Base-by-base conservation (phyloP, 495 filamentous ascomycete species). In the Xylaria nigripes region DNA sequence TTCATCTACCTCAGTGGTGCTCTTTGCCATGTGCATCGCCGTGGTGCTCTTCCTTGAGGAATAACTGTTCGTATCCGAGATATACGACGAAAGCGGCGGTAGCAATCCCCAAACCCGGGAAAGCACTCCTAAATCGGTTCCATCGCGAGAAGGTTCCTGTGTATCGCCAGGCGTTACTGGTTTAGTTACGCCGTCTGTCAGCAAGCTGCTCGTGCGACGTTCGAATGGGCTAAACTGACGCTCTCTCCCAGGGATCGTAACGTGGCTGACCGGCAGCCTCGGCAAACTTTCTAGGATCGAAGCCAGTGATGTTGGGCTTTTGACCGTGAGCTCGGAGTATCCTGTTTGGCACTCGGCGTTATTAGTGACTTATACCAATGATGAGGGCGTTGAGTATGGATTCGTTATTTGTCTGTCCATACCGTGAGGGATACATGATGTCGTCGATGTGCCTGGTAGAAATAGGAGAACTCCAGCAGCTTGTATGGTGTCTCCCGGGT, bases 121-220 rank as follows among this genome's bases (percentile, higher is more conserved):
- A 86, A 50, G 82, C 74, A 51, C 81, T 74, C 71, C 81, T 87
- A 76, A 96, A 95, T 21, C 93, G 87, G 74, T 94, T 92, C 69
- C 72, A 86, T 49, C 92, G 81, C 52, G 83, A 84, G 79, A 96
- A 97, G 40, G 82, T 85, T 59, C 94, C 44, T 45, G 82, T 82
- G 75, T 94, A 96, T 62, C 93, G 83, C 93, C 93, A 98, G 67
- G 86, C 76, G 72, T 98, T 93, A 57, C 93, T 98, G 68, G 25
- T 34, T 0, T 24, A 2, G 22, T 21, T 12, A 45, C 40, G 38
- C 50, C 21, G 48, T 46, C 29, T 27, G 41, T 21, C n/a, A 41
- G 50, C 15, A 12, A 6, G 40, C 32, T 8, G 32, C 32, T 76
- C 44, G 71, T 19, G 25, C 4, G 25, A 9, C 25, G 15, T 36